Conservation (phyloP, 306 rosid species). For the Rubus parviflorus region DNA sequence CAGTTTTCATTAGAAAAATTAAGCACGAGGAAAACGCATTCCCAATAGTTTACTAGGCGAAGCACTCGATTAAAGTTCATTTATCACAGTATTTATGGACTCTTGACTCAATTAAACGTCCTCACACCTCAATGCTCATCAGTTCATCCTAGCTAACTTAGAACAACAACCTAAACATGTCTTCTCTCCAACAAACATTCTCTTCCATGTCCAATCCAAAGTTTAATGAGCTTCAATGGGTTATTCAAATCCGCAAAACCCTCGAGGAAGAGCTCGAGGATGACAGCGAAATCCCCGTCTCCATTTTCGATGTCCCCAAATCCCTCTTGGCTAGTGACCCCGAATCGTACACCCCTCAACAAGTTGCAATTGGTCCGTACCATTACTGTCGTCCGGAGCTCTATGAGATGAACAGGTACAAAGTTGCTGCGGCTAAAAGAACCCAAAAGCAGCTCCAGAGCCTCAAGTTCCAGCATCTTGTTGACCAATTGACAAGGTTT, state of each 20-base stretch:
- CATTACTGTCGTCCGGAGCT: constrained; percentile 73
- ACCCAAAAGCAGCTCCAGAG: constrained; percentile 46
- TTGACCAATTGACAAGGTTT: constrained; percentile 44
- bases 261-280: constrained; percentile 67
- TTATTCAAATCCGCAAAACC: constrained; percentile 54
- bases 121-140: constrained; percentile 15
- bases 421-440: constrained; percentile 59
- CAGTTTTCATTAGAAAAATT: background rate
- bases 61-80: constrained; percentile 8
- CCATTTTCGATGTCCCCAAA: constrained; percentile 60
- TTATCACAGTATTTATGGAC: constrained; percentile 10
- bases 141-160: background rate
- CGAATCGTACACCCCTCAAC: constrained; percentile 68
- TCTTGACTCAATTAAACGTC: constrained; percentile 15
- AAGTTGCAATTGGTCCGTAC: constrained; percentile 77
- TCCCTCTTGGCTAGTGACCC: constrained; percentile 42
- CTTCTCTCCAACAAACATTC: constrained; percentile 23
- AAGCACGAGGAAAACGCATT: constrained; percentile 35
- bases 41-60: background rate
- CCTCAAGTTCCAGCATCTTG: constrained; percentile 43
- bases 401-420: constrained; percentile 76
- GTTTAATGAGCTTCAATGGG: constrained; percentile 65
- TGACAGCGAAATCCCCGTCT: constrained; percentile 41
- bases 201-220: constrained; percentile 32
- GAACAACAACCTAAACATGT: constrained; percentile 11